Evolutionary conservation across 1,284 basidiomycete species (phyloP), one percentile per base, ranked within the genome.

Genomic region (Ganoderma sp.): DNA sequence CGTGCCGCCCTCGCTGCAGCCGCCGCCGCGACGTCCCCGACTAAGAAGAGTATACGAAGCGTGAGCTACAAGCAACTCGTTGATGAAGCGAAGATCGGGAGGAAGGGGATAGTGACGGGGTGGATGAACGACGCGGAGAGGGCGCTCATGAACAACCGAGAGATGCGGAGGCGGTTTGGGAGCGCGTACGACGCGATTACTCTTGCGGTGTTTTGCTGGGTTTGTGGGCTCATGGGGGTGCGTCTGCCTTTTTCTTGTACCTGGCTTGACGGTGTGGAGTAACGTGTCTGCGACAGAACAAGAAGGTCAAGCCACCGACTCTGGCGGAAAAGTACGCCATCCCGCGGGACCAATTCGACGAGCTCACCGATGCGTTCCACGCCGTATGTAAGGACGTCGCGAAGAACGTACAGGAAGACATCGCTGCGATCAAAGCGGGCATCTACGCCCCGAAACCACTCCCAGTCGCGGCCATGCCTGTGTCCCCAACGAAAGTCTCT

Each of bases 191-290:
- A 74, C 60, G 64, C 66, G 37, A 62, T 76, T 7, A 77, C 71
- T 6, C 45, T 77, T n/a, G 65, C 73, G 2, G 72, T 78, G 8
- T 76, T 75, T 39, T 68, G 68, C 25, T 78, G 76, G 76, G 72
- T 73, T 2, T 72, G 69, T 9, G 69, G 67, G 25, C 59, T 71
- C 12, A 73, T 73, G 68, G 58, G 50, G 66, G 73, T 74, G 48
- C 50, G 70, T 72, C 15, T 19, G n/a, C 22, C 22, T 3, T 12
- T 25, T 25, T 28, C 7, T 7, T 41, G 12, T 8, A 61, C 5
- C 41, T 5, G 12, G 32, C 14, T n/a, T 0, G 28, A 32, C 43
- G 7, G 8, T 34, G 9, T 50, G 57, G 32, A 61, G 28, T 69
- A 41, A 34, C 32, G 4, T 6, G 28, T 12, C 6, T 5, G 28